Base-by-base conservation (phyloP, 805 yeast species). In the Saccharomycopsis sp. region DNA sequence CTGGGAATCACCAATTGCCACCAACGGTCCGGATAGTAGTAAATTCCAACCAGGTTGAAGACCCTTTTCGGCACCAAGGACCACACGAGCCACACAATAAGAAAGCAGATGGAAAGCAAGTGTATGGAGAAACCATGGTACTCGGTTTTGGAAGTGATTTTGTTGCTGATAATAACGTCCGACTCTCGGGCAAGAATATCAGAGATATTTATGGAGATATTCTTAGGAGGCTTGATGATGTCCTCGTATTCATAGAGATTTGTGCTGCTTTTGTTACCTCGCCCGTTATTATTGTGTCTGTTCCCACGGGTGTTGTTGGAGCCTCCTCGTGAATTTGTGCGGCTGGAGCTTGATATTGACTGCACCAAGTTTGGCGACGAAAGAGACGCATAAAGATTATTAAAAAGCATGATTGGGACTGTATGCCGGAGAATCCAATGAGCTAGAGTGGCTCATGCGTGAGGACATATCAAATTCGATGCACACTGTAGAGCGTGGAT, bases 61-160 rank as follows among this genome's bases (percentile, higher is more conserved):
- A 79, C 64, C n/a, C 66, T 61, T 44, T 80, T 79, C 0, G 97
- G 97, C 0, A 83, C 66, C 2, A 87, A 66, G 1, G 96, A 81
- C 97, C 98, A 92, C 2, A 80, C 60, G 1, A 84, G 62, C 78
- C 88, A 87, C 3, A 79, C 70, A 1, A 76, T 58, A 24, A 89
- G 74, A 0, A 80, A 75, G 1, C 83, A 70, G 0, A 85, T 77
- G 15, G 87, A 79, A 0, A 89, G 75, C 3, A 90, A 84, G 67
- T 88, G 89, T 20, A 87, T 77, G 37, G 92, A 89, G 71, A 91
- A 94, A 9, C 97, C 97, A 65, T 81, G 84, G 70, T 92, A 94
- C 66, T 92, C 98, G 0, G 86, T 81, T 64, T 80, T 79, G 54
- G 81, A 79, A 0, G 84, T 77, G 37, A 74, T 70, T 58, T 78